Evolutionary conservation across 2,329 filamentous ascomycete species (phyloP).

Genomic region (Beauveria scarabaeidicola): DNA sequence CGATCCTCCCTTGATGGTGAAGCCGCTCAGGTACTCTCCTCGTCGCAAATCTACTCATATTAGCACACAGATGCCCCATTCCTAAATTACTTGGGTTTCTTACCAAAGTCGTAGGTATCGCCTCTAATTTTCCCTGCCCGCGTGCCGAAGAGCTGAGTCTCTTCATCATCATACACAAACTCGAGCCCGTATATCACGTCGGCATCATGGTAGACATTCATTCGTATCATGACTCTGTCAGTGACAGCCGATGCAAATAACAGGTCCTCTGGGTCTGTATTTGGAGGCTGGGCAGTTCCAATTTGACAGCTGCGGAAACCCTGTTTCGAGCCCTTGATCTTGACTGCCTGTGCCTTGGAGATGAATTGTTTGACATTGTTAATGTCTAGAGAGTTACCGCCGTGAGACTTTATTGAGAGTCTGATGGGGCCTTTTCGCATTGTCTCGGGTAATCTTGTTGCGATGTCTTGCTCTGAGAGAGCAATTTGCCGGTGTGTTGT

Average conservation of each 20-base stretch:
- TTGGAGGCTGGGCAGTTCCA: slow-evolving; percentile 63
- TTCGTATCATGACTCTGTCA: slow-evolving; percentile 63
- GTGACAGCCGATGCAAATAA: slow-evolving; percentile 62
- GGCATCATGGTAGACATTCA: slow-evolving; percentile 66
- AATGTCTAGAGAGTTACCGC: slow-evolving; percentile 64
- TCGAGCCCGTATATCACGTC: slow-evolving; percentile 75
- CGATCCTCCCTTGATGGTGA: slow-evolving; percentile 68
- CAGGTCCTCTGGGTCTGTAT: slow-evolving; percentile 60
- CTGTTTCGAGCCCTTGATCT: slow-evolving; percentile 59
- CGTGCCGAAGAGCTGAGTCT: slow-evolving; percentile 80
- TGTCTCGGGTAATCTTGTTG: slow-evolving; percentile 60
- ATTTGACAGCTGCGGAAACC: slow-evolving; percentile 71
- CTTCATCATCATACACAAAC: slow-evolving; percentile 84
- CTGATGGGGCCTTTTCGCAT: slow-evolving; percentile 64
- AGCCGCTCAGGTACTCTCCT: slow-evolving; percentile 82
- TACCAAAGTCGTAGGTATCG: slow-evolving; percentile 70
- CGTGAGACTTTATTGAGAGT: slow-evolving; percentile 67
- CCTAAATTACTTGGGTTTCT: slow-evolving; percentile 21
- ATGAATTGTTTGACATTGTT: slow-evolving; percentile 65
- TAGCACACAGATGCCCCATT: neutral
- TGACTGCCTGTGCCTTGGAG: slow-evolving; percentile 64
- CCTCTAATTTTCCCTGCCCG: slow-evolving; percentile 60
- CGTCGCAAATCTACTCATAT: slow-evolving; percentile 60
- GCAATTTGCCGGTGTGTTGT: slow-evolving; percentile 62
- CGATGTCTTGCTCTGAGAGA: slow-evolving; percentile 67